These are phyloP conservation scores for Fusarium bulbicola DNA, from an alignment of 2,329 filamentous ascomycete genomes.

Conservation along the genomic window DNA sequence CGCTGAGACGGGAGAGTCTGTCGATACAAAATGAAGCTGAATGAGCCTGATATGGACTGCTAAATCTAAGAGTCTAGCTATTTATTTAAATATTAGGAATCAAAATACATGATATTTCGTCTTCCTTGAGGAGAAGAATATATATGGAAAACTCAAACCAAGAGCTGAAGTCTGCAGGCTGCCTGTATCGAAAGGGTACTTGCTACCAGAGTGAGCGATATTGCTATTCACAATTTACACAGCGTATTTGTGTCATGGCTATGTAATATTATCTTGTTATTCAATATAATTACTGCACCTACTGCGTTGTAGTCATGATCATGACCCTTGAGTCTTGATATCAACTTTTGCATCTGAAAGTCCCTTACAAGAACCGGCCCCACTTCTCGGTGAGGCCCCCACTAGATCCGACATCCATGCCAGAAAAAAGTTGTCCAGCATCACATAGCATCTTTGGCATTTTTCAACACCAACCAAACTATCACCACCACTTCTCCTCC, in stretches of 20 bases:
- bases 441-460: conserved; percentile 13
- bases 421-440: conserved; percentile 38
- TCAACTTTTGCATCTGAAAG: not conserved
- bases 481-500: not conserved
- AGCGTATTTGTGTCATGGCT: no score
- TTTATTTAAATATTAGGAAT: no score
- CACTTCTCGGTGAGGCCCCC: conserved; percentile 35
- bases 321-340: not conserved
- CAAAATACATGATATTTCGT: no score
- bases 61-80: no score
- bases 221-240: no score
- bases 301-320: not conserved
- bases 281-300: no score
- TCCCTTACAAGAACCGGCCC: conserved; percentile 16
- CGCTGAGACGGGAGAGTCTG: conserved; percentile 31
- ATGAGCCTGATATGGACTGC: conserved; percentile 3
- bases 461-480: conserved; percentile 28
- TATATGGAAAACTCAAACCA: no score
- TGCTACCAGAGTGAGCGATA: not conserved
- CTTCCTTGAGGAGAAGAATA: fast-evolving
- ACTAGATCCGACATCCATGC: conserved; percentile 36
- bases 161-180: not conserved
- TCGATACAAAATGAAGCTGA: not conserved
- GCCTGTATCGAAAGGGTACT: fast-evolving
- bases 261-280: no score